Base-by-base conservation (phyloP, 2,329 filamentous ascomycete species). In the Mollisiaceae sp. region DNA sequence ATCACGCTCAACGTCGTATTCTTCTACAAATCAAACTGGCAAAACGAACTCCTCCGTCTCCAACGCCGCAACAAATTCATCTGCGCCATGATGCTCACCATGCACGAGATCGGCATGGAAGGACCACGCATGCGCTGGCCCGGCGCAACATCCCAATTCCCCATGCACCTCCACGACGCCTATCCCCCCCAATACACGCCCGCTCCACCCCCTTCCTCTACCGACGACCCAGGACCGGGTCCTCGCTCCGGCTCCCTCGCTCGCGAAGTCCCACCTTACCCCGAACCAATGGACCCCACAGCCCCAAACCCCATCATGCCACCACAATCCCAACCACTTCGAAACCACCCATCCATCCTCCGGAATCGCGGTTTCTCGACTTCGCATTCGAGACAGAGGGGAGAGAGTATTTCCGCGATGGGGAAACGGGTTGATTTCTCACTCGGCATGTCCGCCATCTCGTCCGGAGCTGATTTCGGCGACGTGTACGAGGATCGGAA, bases 1-100 rank as follows among this genome's bases (percentile, higher is more conserved):
- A 89, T 97, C 74, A 93, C 89, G 4, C 85, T 97, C 74, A 97
- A 97, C 78, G 88, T 98, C 64, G 89, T 97, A 74, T 97, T 97
- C 82, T 97, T 97, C 82, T 97, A 97, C 85, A 97, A 97, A 78
- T 93, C 91, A 65, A 97, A 94, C 77, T 97, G 91, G 86, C 94
- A 98, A 77, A 97, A 97, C 76, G 94, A 98, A 76, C 83, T 96
- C 54, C 83, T 97, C 27, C 93, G 94, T 80, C 85, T 98, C 2
- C 92, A 91, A 72, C 88, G 94, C 20, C 91, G 95, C 73, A 97
- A 97, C 83, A 95, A 94, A 76, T 97, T 98, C 78, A 93, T 96
- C 70, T 93, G 91, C 69, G 93, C 95, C 67, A 82, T 98, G 74
- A 97, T 97, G 90, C 83, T 91, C 43, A 88, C 92, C 63, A 93